Conservation (phyloP, 305 asterid species). For the Fraxinus platypoda region DNA sequence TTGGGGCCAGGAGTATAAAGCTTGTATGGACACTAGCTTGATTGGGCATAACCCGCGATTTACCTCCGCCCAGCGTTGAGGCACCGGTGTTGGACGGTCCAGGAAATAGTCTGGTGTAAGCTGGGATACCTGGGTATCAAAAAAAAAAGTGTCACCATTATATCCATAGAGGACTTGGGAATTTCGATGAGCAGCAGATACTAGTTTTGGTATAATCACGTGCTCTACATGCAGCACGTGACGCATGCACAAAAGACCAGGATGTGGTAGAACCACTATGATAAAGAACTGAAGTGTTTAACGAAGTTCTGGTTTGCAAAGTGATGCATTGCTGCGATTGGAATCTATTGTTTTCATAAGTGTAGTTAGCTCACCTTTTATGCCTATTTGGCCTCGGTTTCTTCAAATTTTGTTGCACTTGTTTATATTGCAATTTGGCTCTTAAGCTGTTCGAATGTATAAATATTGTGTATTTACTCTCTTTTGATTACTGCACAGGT, state of each 20-base stretch:
- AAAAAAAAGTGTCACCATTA: background rate
- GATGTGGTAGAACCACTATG: background rate
- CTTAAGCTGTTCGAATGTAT: background rate
- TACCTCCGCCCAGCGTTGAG: too few relatives aligned
- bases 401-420: background rate
- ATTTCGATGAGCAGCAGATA: background rate
- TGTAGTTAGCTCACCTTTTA: background rate
- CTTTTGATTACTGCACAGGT: conserved; percentile 46
- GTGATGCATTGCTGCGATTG: background rate
- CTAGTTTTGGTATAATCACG: background rate
- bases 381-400: background rate
- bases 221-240: background rate
- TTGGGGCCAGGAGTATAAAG: too few relatives aligned
- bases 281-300: background rate
- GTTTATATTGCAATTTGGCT: background rate
- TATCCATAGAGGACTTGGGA: background rate
- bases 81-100: too few relatives aligned
- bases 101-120: too few relatives aligned
- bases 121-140: too few relatives aligned
- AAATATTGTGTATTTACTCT: background rate
- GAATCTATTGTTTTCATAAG: background rate
- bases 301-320: background rate
- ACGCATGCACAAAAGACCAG: background rate
- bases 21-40: too few relatives aligned
- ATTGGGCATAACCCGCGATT: too few relatives aligned